phyloP scores from a whole-genome alignment of 148 eudicot genomes.

The Cornus kousa region DNA sequence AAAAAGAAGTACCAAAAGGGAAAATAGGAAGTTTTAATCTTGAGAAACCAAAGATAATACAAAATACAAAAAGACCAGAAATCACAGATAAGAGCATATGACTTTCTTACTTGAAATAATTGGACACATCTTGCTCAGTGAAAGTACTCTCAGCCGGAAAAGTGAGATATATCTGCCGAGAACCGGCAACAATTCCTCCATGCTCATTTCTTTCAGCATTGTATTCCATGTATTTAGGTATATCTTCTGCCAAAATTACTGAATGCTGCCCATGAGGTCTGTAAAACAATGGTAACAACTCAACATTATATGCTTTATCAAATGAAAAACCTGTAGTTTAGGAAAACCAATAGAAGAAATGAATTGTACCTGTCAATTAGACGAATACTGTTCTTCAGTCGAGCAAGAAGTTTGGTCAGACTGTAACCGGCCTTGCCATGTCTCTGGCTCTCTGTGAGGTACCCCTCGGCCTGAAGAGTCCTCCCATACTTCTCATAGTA shows the following conservation, averaged over 20 bases:
- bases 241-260: slow-evolving; percentile 51
- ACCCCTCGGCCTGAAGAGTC: slow-evolving; percentile 60
- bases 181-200: slow-evolving; percentile 42
- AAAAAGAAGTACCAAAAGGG: not conserved
- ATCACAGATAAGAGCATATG: not conserved
- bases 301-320: not conserved
- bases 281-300: slow-evolving; percentile 4
- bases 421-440: slow-evolving; percentile 61
- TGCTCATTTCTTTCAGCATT: slow-evolving; percentile 37
- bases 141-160: slow-evolving; percentile 64
- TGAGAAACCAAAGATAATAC: not conserved
- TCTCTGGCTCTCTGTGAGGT: slow-evolving; percentile 63
- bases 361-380: slow-evolving; percentile 48
- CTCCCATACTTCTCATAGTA: slow-evolving; percentile 53
- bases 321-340: not conserved
- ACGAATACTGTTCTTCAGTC: slow-evolving; percentile 43
- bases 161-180: slow-evolving; percentile 63
- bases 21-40: not conserved
- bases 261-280: slow-evolving; percentile 73
- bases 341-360: not conserved
- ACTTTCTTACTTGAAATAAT: slow-evolving; percentile 46
- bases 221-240: slow-evolving; percentile 34
- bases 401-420: slow-evolving; percentile 65
- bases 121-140: slow-evolving; percentile 52
- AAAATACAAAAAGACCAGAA: not conserved